A percentile compares a stretch with the other conserved stretches of the same genome.
These are phyloP conservation scores for Chaetomium tenue DNA, from an alignment of 495 filamentous ascomycete species.

Conservation along the genomic window DNA sequence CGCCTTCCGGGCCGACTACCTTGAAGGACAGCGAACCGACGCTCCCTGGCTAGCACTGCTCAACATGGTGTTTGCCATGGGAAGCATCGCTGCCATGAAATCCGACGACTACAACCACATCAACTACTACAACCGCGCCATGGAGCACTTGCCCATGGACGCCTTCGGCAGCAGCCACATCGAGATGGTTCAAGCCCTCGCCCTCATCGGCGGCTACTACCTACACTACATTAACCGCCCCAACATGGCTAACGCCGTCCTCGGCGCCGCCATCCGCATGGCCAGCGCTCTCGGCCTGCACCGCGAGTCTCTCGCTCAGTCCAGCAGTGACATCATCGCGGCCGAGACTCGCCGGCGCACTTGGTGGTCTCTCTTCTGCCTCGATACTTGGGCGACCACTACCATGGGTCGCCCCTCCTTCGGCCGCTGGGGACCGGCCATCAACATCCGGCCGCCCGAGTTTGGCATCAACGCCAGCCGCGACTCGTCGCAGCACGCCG, in stretches of 20 bases:
- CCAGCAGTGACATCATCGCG: constrained; percentile 52
- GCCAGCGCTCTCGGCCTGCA: constrained; percentile 71
- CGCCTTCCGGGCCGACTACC: constrained; percentile 69
- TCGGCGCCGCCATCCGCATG: constrained; percentile 68
- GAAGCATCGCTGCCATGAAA: constrained; percentile 67
- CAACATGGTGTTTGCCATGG: constrained; percentile 80
- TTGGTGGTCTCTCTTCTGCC: constrained; percentile 79
- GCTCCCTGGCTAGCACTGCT: constrained; percentile 71
- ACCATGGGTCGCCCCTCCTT: constrained; percentile 76
- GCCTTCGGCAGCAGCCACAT: constrained; percentile 67
- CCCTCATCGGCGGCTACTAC: constrained; percentile 73
- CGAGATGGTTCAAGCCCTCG: constrained; percentile 68
- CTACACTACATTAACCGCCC: constrained; percentile 77
- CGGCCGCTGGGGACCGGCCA: constrained; percentile 68
- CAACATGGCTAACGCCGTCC: constrained; percentile 67
- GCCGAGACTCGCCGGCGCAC: constrained; percentile 66
- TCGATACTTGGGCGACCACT: constrained; percentile 76
- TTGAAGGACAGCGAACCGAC: constrained; percentile 64
- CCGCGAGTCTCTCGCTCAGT: constrained; percentile 61
- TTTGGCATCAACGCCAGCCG: constrained; percentile 46
- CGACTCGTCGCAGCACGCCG: constrained; percentile 58
- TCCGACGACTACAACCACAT: constrained; percentile 69
- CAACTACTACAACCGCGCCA: constrained; percentile 68
- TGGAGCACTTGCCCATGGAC: constrained; percentile 65
- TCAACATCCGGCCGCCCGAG: constrained; percentile 69